phyloP scores from a whole-genome alignment of 495 filamentous ascomycete species.

The Astrothelium subdiscretum region DNA sequence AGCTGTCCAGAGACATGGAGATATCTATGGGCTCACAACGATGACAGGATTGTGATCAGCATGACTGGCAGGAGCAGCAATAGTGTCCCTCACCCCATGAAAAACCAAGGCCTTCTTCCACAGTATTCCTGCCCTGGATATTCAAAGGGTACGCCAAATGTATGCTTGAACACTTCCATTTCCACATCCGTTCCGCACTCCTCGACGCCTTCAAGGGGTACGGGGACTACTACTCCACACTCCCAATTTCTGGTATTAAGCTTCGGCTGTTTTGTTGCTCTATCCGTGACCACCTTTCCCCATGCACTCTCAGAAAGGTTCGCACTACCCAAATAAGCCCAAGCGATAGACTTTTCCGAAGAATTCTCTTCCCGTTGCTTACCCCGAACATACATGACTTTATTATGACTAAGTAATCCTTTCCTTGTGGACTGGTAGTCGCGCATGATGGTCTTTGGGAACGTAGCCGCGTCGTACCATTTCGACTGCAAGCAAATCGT shows the following conservation, averaged over 20 bases:
- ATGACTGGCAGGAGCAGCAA: background rate
- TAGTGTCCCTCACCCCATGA: constrained; percentile 7
- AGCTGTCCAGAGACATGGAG: background rate
- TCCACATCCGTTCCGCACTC: constrained; percentile 7
- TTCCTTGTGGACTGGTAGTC: constrained; percentile 59
- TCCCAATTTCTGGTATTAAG: constrained; percentile 92
- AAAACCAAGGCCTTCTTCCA: constrained; percentile 47
- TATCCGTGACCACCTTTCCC: constrained; percentile 64
- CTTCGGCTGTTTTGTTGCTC: constrained; percentile 49
- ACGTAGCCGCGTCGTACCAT: constrained; percentile 54
- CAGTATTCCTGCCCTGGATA: constrained; percentile 43
- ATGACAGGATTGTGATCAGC: no score
- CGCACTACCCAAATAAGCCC: constrained; percentile 84
- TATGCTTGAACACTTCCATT: constrained; percentile 43
- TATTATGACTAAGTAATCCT: constrained; percentile 80
- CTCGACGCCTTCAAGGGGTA: constrained; percentile 13
- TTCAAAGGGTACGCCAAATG: constrained; percentile 62
- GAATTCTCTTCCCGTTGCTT: constrained; percentile 20
- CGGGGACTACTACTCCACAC: constrained; percentile 70
- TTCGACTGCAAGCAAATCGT: constrained; percentile 65
- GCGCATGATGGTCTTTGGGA: constrained; percentile 57
- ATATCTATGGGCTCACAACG: background rate
- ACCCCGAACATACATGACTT: constrained; percentile 60
- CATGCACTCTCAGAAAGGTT: constrained; percentile 91
- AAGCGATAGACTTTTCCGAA: constrained; percentile 31